phyloP scores from a whole-genome alignment of 768 basidiomycete species.

The Mycena maculata region DNA sequence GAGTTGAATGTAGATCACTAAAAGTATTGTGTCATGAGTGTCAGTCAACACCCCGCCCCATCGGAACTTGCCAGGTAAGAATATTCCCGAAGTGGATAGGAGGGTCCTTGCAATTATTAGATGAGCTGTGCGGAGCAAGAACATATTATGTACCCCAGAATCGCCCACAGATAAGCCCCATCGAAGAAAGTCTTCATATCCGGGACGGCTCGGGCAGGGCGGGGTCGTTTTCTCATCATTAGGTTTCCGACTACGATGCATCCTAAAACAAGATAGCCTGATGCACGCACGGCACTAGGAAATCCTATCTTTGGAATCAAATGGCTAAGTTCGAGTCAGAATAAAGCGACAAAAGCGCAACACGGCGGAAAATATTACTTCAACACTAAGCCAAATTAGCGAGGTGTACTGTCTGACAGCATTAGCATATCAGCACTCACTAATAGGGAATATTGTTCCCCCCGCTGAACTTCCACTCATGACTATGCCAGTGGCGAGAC shows the following conservation, averaged over 20 bases:
- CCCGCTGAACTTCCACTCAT: constrained; percentile 46
- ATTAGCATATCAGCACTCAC: not conserved
- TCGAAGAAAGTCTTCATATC: constrained; percentile 48
- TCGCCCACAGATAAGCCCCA: constrained; percentile 42
- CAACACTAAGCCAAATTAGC: not conserved
- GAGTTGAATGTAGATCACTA: constrained; percentile 32
- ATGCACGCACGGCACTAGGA: constrained; percentile 44
- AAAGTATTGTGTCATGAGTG: not conserved
- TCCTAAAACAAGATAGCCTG: constrained; percentile 40
- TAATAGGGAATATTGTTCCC: constrained; percentile 19
- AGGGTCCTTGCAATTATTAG: not conserved
- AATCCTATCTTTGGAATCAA: constrained; percentile 40
- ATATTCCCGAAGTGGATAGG: constrained; percentile 24
- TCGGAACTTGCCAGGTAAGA: constrained; percentile 28
- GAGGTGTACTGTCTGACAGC: not conserved
- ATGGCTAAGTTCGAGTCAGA: constrained; percentile 29
- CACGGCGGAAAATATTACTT: constrained; percentile 3
- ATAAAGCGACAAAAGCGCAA: not conserved
- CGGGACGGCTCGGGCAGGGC: constrained; percentile 7
- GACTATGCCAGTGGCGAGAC: constrained; percentile 58
- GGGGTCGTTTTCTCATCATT: constrained; percentile 38
- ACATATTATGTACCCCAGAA: constrained; percentile 41
- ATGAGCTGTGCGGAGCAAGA: not conserved
- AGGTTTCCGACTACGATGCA: constrained; percentile 43
- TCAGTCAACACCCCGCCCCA: constrained; percentile 16